A percentile compares a stretch with the other conserved stretches of the same genome.
Evolutionary conservation across 148 eudicot species (phyloP).

Genomic region (Fagopyrum tataricum): DNA sequence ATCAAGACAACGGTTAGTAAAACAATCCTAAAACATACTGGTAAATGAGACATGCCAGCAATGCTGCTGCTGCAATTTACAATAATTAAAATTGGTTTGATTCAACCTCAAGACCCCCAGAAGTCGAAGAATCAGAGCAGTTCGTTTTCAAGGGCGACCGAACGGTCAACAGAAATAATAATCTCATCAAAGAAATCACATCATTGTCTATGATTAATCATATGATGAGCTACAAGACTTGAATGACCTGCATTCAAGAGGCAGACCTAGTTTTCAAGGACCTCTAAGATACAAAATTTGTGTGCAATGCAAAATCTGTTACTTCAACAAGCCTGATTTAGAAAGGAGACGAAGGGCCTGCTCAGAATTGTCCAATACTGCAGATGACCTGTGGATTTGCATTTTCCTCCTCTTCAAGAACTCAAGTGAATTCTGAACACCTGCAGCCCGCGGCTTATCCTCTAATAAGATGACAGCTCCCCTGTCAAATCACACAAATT

Average conservation of each 20-base stretch:
- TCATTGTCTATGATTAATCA: neutral
- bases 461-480: constrained; percentile 51
- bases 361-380: constrained; percentile 70
- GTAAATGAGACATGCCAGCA: neutral
- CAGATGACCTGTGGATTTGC: constrained; percentile 64
- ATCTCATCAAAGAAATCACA: neutral
- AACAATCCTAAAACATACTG: no score
- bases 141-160: no score
- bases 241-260: neutral
- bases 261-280: neutral
- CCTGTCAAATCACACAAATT: constrained; percentile 32
- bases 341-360: constrained; percentile 80
- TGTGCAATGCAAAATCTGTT: constrained; percentile 14
- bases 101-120: neutral
- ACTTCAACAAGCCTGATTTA: constrained; percentile 53
- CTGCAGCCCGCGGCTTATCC: constrained; percentile 62
- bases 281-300: constrained; percentile 4
- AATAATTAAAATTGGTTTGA: neutral
- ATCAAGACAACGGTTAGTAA: no score
- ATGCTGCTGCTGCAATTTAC: neutral
- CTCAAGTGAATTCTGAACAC: constrained; percentile 65
- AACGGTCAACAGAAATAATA: neutral
- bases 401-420: constrained; percentile 69
- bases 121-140: neutral
- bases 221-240: neutral